Evolutionary conservation across 116 monocot genomes (phyloP).

Genomic region (Cymodocea nodosa): DNA sequence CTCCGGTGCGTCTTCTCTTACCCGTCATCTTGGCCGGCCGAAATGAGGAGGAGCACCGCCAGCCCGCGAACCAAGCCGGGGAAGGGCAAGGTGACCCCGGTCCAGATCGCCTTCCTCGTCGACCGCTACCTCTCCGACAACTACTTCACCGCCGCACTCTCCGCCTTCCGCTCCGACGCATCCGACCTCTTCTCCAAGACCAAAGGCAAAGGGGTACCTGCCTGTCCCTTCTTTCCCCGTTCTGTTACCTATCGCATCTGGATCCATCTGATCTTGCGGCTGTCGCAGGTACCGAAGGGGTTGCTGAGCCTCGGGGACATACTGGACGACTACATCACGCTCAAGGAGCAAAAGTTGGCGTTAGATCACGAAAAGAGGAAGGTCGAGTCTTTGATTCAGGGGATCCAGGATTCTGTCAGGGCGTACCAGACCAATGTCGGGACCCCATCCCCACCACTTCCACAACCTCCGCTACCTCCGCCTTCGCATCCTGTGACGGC

Average conservation of each 20-base stretch:
- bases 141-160: slow-evolving; percentile 31
- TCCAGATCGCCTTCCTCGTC: too few species aligned
- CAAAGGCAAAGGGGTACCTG: slow-evolving; percentile 35
- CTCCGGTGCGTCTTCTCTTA: too few species aligned
- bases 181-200: slow-evolving; percentile 43
- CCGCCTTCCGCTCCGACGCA: slow-evolving; percentile 69
- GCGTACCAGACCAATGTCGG: slow-evolving; percentile 19
- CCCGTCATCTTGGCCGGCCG: too few species aligned
- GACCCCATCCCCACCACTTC: slow-evolving; percentile 1
- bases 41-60: not conserved
- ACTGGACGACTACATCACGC: slow-evolving; percentile 63
- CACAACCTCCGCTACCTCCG: not conserved
- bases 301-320: slow-evolving; percentile 49
- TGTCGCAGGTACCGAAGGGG: slow-evolving; percentile 35
- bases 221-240: not conserved
- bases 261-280: not conserved
- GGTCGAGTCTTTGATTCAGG: slow-evolving; percentile 35
- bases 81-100: too few species aligned
- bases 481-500: not conserved
- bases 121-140: too few species aligned
- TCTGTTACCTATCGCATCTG: not conserved
- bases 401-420: slow-evolving; percentile 47
- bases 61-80: slow-evolving; percentile 1
- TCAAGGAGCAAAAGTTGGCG: slow-evolving; percentile 51
- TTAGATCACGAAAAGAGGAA: slow-evolving; percentile 34